Evolutionary conservation across 2,329 filamentous ascomycete genomes (phyloP).

Genomic region (Stachybotrys chlorohalonatus): DNA sequence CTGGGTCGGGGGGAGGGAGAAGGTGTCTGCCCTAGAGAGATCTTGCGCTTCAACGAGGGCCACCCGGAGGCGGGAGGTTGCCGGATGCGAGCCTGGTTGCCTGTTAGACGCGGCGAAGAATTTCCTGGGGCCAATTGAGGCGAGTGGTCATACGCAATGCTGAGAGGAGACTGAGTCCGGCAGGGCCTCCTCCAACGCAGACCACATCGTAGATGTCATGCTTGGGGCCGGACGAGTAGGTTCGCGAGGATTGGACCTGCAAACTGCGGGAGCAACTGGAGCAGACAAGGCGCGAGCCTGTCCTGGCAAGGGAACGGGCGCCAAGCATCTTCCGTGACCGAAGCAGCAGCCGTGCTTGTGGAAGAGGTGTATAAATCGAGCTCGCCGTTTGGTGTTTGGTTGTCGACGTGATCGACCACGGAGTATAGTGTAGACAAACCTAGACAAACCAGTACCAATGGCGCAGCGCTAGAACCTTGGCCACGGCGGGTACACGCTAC

Average conservation of each 20-base stretch:
- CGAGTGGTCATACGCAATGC: conserved; percentile 53
- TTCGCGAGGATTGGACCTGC: conserved; percentile 20
- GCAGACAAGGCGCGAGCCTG: conserved; percentile 31
- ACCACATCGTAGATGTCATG: conserved; percentile 83
- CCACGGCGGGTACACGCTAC: background rate
- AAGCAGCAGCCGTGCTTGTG: background rate
- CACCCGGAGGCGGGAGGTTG: conserved; percentile 68
- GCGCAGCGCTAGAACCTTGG: background rate
- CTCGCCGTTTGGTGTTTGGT: too few relatives aligned
- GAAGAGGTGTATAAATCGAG: background rate
- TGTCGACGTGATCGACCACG: background rate
- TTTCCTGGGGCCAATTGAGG: background rate
- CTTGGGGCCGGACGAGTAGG: conserved; percentile 36
- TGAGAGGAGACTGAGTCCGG: conserved; percentile 73
- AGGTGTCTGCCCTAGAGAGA: conserved; percentile 58
- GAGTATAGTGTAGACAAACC: background rate
- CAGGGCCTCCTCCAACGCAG: conserved; percentile 82
- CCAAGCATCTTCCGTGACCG: conserved; percentile 13
- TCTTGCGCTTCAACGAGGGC: conserved; percentile 89
- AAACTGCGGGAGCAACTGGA: conserved; percentile 33
- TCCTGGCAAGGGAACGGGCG: conserved; percentile 12
- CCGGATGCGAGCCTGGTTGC: conserved; percentile 57
- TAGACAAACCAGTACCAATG: too few relatives aligned
- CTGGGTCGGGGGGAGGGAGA: conserved; percentile 54
- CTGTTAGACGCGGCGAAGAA: conserved; percentile 2